These are phyloP conservation scores for Sarcomyxa edulis DNA, from an alignment of 768 basidiomycete genomes.

Conservation along the genomic window DNA sequence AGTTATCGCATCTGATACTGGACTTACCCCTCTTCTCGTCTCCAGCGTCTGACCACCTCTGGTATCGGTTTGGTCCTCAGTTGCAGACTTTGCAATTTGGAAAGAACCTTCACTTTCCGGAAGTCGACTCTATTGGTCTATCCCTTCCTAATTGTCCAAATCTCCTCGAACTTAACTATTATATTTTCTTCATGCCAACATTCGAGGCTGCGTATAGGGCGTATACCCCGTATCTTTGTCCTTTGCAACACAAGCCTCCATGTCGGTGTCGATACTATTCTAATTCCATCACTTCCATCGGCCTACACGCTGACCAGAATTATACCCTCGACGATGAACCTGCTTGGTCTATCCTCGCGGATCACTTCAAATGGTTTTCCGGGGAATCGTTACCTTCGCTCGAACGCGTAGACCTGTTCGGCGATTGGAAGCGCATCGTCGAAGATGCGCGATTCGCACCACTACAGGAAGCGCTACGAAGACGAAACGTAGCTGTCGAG, in stretches of 20 bases:
- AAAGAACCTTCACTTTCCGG: slow-evolving; percentile 46
- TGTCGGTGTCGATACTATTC: too few species aligned
- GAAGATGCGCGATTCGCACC: slow-evolving; percentile 30
- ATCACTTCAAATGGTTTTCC: too few species aligned
- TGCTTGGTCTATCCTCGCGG: slow-evolving; percentile 34
- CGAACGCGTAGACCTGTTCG: slow-evolving; percentile 39
- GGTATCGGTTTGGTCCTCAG: slow-evolving; percentile 44
- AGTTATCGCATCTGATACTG: slow-evolving; percentile 44
- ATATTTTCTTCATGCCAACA: slow-evolving; percentile 52
- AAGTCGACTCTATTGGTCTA: slow-evolving; percentile 39
- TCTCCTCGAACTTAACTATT: slow-evolving; percentile 51
- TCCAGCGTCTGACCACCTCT: slow-evolving; percentile 36
- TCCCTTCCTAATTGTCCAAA: slow-evolving; percentile 42
- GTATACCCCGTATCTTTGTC: too few species aligned
- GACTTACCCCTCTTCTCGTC: slow-evolving; percentile 40
- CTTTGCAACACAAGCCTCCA: too few species aligned
- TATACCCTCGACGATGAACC: slow-evolving; percentile 30
- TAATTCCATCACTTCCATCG: slow-evolving; percentile 38
- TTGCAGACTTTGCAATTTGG: slow-evolving; percentile 56
- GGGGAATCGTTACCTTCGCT: slow-evolving; percentile 41
- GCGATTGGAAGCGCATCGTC: slow-evolving; percentile 43
- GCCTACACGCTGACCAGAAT: slow-evolving; percentile 48
- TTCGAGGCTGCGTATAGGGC: too few species aligned
- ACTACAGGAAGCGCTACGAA: slow-evolving; percentile 23
- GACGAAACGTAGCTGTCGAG: slow-evolving; percentile 25